Percentiles rank a stretch among this genome's conserved stretches.
phyloP scores from a whole-genome alignment of 208 protist species.

The Phytomonas serpens region DNA sequence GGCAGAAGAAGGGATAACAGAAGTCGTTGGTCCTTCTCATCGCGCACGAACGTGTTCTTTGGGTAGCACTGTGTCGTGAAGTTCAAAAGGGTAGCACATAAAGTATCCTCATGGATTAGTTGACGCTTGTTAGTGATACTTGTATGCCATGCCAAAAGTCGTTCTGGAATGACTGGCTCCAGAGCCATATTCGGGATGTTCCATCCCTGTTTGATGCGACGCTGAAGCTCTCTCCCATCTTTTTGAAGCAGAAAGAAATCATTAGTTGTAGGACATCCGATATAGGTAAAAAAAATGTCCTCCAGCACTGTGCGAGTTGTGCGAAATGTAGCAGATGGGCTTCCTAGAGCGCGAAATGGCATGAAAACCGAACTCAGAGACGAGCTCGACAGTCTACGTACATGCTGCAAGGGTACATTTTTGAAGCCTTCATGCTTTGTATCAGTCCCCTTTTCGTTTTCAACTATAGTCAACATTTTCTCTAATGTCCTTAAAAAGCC shows the following conservation, averaged over 20 bases:
- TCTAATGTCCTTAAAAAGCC: not conserved
- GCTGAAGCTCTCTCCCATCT: conserved; percentile 25
- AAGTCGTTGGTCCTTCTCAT: conserved; percentile 1
- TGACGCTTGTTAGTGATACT: not conserved
- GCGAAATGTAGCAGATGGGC: conserved; percentile 12
- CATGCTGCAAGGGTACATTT: not conserved
- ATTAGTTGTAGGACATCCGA: conserved; percentile 28
- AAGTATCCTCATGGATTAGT: not conserved
- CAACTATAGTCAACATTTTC: not conserved
- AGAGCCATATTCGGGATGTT: conserved; percentile 36
- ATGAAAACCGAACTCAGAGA: not conserved
- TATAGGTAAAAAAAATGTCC: conserved; percentile 59
- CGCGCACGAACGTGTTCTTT: conserved; percentile 3
- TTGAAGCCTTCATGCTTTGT: conserved; percentile 1
- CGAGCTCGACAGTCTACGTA: conserved; percentile 7
- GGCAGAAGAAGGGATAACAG: conserved; percentile 19
- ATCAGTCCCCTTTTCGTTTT: not conserved
- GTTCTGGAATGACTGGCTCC: conserved; percentile 28
- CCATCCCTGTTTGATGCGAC: conserved; percentile 31
- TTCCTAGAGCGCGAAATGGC: not conserved
- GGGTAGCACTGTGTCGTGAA: not conserved
- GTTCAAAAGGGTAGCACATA: not conserved
- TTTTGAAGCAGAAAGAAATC: conserved; percentile 37
- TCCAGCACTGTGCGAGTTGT: conserved; percentile 23
- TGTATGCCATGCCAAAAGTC: not conserved